phyloP scores from a whole-genome alignment of 768 basidiomycete genomes.

The Leccinum imitatum region DNA sequence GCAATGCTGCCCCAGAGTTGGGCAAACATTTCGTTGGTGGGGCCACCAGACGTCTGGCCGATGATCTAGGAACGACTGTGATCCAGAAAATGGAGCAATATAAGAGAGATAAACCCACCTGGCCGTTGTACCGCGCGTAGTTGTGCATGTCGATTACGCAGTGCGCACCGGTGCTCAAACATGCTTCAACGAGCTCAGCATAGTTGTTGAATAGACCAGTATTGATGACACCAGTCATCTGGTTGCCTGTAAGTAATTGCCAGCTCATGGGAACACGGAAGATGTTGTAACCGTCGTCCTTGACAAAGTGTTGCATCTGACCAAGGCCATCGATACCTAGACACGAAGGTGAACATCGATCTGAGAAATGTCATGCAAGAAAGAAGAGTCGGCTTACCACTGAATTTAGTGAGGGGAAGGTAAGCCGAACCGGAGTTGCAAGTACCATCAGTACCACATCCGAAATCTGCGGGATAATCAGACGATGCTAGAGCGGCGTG shows the following conservation, averaged over 20 bases:
- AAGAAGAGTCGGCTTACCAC: slow-evolving; percentile 29
- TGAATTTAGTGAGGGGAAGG: slow-evolving; percentile 47
- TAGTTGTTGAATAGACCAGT: slow-evolving; percentile 47
- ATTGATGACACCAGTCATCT: slow-evolving; percentile 41
- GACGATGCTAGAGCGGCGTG: neutral
- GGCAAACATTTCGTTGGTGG: slow-evolving; percentile 53
- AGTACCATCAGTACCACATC: slow-evolving; percentile 45
- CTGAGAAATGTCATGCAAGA: neutral
- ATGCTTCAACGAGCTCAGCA: slow-evolving; percentile 42
- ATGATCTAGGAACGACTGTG: slow-evolving; percentile 40
- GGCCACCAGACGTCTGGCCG: slow-evolving; percentile 53
- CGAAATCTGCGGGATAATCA: slow-evolving; percentile 38
- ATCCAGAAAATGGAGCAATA: neutral
- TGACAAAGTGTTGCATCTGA: slow-evolving; percentile 64
- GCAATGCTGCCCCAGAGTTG: slow-evolving; percentile 54
- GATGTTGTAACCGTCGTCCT: slow-evolving; percentile 52
- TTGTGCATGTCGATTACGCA: slow-evolving; percentile 63
- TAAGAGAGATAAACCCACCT: slow-evolving; percentile 24
- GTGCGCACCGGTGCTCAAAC: slow-evolving; percentile 47
- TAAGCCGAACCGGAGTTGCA: slow-evolving; percentile 39
- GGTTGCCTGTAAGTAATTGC: slow-evolving; percentile 49
- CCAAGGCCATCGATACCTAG: slow-evolving; percentile 28
- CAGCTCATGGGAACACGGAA: slow-evolving; percentile 63
- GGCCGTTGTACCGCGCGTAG: slow-evolving; percentile 55
- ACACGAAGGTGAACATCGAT: neutral